phyloP scores from a whole-genome alignment of 345 rosid genomes.

The Syzygium grande region DNA sequence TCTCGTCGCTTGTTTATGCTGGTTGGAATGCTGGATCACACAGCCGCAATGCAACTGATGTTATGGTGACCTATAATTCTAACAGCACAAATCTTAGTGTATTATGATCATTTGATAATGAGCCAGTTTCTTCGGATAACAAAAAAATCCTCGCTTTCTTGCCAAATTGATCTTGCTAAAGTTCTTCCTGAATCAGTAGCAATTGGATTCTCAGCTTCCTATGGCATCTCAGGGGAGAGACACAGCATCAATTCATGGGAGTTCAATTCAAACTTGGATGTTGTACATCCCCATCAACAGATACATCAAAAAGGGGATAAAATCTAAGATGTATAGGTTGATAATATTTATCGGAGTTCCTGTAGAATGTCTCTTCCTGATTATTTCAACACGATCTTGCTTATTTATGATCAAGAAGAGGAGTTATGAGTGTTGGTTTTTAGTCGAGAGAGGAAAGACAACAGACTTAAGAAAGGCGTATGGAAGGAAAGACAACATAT shows the following conservation, averaged over 20 bases:
- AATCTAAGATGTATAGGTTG: too few relatives aligned
- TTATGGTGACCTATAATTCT: not conserved
- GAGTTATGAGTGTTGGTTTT: too few relatives aligned
- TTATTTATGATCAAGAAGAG: not conserved
- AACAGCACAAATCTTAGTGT: not conserved
- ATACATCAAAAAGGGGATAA: not conserved
- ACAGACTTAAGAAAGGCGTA: too few relatives aligned
- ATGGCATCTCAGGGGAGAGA: rapidly evolving
- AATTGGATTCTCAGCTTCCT: not conserved
- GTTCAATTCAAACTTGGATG: not conserved
- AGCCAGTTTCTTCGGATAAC: rapidly evolving
- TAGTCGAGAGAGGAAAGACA: too few relatives aligned
- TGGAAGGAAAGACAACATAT: too few relatives aligned
- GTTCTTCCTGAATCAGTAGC: not conserved
- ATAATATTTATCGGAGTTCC: not conserved
- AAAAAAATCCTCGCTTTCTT: not conserved
- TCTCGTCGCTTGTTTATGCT: too few relatives aligned
- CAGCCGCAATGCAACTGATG: not conserved
- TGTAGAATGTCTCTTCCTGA: not conserved
- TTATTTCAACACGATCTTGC: not conserved
- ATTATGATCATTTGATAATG: not conserved
- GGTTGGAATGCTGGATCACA: not conserved
- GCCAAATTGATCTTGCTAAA: not conserved
- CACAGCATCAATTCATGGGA: not conserved
- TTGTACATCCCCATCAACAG: rapidly evolving